Percentiles rank a stretch among this genome's conserved stretches.
Evolutionary conservation across 2,329 filamentous ascomycete species (phyloP).

Genomic region (Aspergillus quadrilineatus): DNA sequence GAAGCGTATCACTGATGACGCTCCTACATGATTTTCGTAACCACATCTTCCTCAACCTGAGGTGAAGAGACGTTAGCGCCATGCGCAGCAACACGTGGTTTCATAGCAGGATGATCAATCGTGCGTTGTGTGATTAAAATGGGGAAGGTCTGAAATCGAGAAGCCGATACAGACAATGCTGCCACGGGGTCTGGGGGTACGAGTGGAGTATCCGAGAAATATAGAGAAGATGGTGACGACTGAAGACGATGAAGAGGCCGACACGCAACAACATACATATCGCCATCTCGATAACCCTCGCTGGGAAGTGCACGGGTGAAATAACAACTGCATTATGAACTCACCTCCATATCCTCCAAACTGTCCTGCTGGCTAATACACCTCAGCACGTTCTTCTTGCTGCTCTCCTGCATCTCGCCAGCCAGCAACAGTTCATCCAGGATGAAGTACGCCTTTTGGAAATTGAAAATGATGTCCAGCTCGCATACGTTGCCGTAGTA

Average conservation of each 20-base stretch:
- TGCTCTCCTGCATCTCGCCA: slow-evolving; percentile 97
- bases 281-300: background rate
- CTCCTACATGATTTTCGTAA: slow-evolving; percentile 81
- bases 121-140: background rate
- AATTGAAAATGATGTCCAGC: slow-evolving; percentile 99
- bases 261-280: background rate
- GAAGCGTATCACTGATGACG: slow-evolving; percentile 22
- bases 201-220: no score
- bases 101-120: background rate
- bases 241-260: background rate
- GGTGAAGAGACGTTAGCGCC: slow-evolving; percentile 43
- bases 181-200: background rate
- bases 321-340: slow-evolving; percentile 41
- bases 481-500: slow-evolving; percentile 99
- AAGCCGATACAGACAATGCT: background rate
- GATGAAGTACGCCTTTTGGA: slow-evolving; percentile 99
- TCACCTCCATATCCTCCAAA: slow-evolving; percentile 98
- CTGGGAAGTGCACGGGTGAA: background rate
- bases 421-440: slow-evolving; percentile 93
- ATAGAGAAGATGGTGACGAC: background rate
- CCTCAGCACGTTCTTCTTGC: slow-evolving; percentile 96
- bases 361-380: slow-evolving; percentile 98
- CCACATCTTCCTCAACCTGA: slow-evolving; percentile 81
- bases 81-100: background rate
- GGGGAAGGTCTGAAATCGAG: background rate